These are phyloP conservation scores for Russula foetens DNA, from an alignment of 768 basidiomycete species.

Conservation along the genomic window DNA sequence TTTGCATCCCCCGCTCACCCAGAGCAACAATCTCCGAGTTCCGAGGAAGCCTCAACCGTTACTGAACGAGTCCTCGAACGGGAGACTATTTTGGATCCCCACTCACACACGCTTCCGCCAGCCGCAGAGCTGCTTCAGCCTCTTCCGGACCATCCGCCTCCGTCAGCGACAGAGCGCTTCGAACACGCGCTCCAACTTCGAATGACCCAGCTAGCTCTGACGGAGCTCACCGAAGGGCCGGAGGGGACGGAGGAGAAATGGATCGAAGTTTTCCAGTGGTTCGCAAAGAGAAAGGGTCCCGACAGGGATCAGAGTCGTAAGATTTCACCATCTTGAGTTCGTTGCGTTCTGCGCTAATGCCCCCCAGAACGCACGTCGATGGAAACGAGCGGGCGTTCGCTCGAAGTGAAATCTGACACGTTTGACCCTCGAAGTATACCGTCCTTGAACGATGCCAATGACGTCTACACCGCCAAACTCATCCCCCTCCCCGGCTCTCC, in stretches of 20 bases:
- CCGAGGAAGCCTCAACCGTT: conserved; percentile 5
- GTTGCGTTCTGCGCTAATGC: not conserved
- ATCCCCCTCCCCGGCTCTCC: not conserved
- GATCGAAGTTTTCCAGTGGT: conserved; percentile 82
- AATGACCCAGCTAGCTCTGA: conserved; percentile 75
- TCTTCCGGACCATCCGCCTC: conserved; percentile 39
- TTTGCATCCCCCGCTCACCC: not conserved
- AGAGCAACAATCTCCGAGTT: not conserved
- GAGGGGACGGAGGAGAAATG: conserved; percentile 76
- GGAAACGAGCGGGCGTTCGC: conserved; percentile 11
- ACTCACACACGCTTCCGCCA: conserved; percentile 31
- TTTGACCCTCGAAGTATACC: not conserved
- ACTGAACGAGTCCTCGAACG: conserved; percentile 1
- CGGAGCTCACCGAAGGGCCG: conserved; percentile 78
- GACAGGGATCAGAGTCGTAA: conserved; percentile 19
- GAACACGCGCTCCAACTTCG: conserved; percentile 77
- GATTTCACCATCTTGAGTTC: not conserved
- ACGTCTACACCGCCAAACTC: not conserved
- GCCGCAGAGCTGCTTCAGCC: conserved; percentile 38
- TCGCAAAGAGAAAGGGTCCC: conserved; percentile 52
- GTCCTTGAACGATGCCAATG: not conserved
- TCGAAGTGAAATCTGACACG: conserved; percentile 9
- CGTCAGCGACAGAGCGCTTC: conserved; percentile 53
- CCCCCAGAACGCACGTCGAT: conserved; percentile 15
- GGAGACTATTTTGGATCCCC: conserved; percentile 25